Evolutionary conservation across 2,329 filamentous ascomycete genomes (phyloP).

Genomic region (Aspergillus eucalypticola): DNA sequence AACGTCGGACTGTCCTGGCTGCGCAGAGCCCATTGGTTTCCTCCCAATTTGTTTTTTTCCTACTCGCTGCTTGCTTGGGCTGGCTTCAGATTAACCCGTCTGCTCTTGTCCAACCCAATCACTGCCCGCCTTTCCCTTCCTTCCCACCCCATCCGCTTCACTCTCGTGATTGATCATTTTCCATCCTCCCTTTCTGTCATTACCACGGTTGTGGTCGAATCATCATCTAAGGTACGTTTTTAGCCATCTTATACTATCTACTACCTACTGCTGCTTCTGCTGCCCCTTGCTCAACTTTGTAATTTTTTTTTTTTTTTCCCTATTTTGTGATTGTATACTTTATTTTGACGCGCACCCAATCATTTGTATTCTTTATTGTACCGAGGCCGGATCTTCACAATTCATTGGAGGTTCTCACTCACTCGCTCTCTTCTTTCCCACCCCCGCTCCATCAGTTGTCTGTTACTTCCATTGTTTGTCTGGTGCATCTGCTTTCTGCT

Average conservation of each 20-base stretch:
- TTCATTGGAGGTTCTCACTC: conserved; percentile 10
- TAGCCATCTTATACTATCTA: conserved; percentile 1
- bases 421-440: conserved; percentile 5
- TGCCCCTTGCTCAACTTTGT: conserved; percentile 18
- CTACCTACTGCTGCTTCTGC: background rate
- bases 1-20: conserved; percentile 21
- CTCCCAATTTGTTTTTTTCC: conserved; percentile 24
- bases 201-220: conserved; percentile 26
- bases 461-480: conserved; percentile 6
- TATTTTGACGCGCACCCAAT: conserved; percentile 5
- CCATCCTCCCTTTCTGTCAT: conserved; percentile 8
- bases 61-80: conserved; percentile 19
- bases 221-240: conserved; percentile 27
- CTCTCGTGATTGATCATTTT: conserved; percentile 23
- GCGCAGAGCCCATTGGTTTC: conserved; percentile 25
- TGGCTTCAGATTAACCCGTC: conserved; percentile 23
- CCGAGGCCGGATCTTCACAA: conserved; percentile 12
- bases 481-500: background rate
- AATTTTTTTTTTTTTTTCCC: too few species aligned
- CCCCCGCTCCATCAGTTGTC: conserved; percentile 6
- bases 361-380: background rate
- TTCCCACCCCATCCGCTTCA: conserved; percentile 16
- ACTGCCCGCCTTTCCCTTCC: conserved; percentile 20
- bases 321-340: conserved; percentile 19
- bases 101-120: conserved; percentile 24